Percentiles rank a stretch among this genome's conserved stretches.
phyloP scores from a whole-genome alignment of 2,329 filamentous ascomycete genomes.

The Colletotrichum eleusines region DNA sequence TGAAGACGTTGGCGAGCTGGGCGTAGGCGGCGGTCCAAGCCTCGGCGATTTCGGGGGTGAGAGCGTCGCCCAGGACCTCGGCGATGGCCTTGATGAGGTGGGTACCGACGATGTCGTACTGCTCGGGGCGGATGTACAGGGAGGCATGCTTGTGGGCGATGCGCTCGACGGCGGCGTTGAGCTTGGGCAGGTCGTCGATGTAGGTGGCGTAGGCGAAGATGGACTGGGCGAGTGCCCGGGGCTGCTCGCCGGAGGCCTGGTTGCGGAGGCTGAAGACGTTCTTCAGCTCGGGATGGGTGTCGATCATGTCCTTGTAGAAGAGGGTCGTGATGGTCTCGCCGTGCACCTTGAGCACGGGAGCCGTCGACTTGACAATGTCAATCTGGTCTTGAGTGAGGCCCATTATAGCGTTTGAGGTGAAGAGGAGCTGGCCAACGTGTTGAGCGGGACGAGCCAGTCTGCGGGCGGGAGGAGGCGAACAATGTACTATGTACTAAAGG shows the following conservation, averaged over 20 bases:
- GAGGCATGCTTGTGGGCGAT: constrained; percentile 83
- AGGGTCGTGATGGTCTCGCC: constrained; percentile 76
- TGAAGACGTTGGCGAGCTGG: constrained; percentile 78
- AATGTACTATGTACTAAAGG: constrained; percentile 3
- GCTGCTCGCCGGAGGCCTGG: constrained; percentile 76
- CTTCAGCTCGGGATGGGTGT: constrained; percentile 72
- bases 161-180: constrained; percentile 70
- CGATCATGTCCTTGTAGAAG: constrained; percentile 79
- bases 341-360: constrained; percentile 76
- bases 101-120: constrained; percentile 78
- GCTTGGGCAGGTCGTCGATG: constrained; percentile 75
- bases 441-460: constrained; percentile 7
- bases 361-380: constrained; percentile 80
- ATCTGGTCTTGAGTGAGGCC: constrained; percentile 73
- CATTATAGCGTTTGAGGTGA: constrained; percentile 49
- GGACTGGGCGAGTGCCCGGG: constrained; percentile 75
- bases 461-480: constrained; percentile 2
- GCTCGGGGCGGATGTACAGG: constrained; percentile 75
- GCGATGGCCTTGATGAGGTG: constrained; percentile 77
- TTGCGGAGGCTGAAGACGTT: constrained; percentile 79
- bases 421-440: constrained; percentile 3
- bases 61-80: constrained; percentile 73
- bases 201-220: constrained; percentile 79
- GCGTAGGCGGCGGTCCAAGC: constrained; percentile 81
- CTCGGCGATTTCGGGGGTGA: constrained; percentile 74